These are phyloP conservation scores for Acmispon strigosus DNA, from an alignment of 306 rosid genomes.

Conservation along the genomic window DNA sequence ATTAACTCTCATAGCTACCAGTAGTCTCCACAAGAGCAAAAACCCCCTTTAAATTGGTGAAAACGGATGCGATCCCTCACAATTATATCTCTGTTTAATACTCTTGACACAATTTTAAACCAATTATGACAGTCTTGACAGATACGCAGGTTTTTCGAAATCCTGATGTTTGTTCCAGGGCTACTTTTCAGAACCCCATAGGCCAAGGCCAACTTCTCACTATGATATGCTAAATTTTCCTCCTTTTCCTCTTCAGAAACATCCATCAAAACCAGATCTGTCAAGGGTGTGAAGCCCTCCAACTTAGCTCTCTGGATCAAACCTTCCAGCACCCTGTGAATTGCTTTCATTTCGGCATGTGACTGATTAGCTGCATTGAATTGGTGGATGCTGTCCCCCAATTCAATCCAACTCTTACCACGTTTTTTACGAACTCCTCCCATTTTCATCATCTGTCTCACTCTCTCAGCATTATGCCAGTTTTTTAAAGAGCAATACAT, in stretches of 20 bases:
- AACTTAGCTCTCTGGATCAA: slow-evolving; percentile 40
- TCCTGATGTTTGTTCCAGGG: slow-evolving; percentile 55
- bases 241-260: slow-evolving; percentile 77
- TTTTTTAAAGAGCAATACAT: slow-evolving; percentile 58
- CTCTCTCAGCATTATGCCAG: slow-evolving; percentile 63
- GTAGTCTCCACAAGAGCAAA: slow-evolving; percentile 65
- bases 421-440: slow-evolving; percentile 48
- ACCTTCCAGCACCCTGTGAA: slow-evolving; percentile 49
- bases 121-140: slow-evolving; percentile 54
- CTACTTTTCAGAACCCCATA: slow-evolving; percentile 54
- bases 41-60: slow-evolving; percentile 61
- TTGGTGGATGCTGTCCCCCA: slow-evolving; percentile 39
- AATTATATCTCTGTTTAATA: slow-evolving; percentile 47
- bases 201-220: slow-evolving; percentile 74
- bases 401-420: slow-evolving; percentile 69
- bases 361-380: slow-evolving; percentile 59
- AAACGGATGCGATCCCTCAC: slow-evolving; percentile 75
- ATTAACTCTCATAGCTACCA: slow-evolving; percentile 41
- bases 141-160: slow-evolving; percentile 51
- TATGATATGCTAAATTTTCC: slow-evolving; percentile 44
- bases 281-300: slow-evolving; percentile 53
- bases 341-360: slow-evolving; percentile 47
- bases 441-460: slow-evolving; percentile 47
- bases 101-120: slow-evolving; percentile 43
- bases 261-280: slow-evolving; percentile 72